Conservation (phyloP, 768 basidiomycete genomes). For the Tulasnella sp. region DNA sequence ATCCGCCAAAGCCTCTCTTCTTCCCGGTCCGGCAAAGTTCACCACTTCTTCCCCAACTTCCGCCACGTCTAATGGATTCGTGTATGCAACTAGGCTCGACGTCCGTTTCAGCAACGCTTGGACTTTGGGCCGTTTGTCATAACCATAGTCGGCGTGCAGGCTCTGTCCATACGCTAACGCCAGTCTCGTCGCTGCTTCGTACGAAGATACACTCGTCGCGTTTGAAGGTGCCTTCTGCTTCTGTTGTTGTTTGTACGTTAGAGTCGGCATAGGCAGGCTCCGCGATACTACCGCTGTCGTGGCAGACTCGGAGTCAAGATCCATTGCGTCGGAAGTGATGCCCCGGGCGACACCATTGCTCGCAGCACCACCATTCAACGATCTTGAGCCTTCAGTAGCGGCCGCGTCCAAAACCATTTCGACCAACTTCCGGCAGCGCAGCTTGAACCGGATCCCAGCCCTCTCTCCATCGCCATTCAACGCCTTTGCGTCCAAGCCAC, state of each 20-base stretch:
- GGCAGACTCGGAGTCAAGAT: conserved; percentile 1
- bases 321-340: background rate
- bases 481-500: background rate
- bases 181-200: conserved; percentile 41
- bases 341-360: background rate
- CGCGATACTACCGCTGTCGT: background rate
- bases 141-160: conserved; percentile 54
- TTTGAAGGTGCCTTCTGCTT: conserved; percentile 7
- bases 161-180: conserved; percentile 66
- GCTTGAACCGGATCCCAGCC: conserved; percentile 63
- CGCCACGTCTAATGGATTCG: conserved; percentile 55
- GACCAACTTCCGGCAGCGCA: conserved; percentile 75
- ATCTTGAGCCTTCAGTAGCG: background rate
- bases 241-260: conserved; percentile 12
- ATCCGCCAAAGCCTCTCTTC: conserved; percentile 52
- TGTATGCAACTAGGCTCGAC: conserved; percentile 68
- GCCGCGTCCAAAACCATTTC: conserved; percentile 64
- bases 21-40: conserved; percentile 54
- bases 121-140: conserved; percentile 49
- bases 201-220: conserved; percentile 30
- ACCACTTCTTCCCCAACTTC: conserved; percentile 40
- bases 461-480: conserved; percentile 53
- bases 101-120: conserved; percentile 57
- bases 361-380: background rate
- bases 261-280: background rate